A percentile compares a stretch with the other conserved stretches of the same genome.
These are phyloP conservation scores for Boletus sp. DNA, from an alignment of 1,284 basidiomycete genomes.

Conservation along the genomic window DNA sequence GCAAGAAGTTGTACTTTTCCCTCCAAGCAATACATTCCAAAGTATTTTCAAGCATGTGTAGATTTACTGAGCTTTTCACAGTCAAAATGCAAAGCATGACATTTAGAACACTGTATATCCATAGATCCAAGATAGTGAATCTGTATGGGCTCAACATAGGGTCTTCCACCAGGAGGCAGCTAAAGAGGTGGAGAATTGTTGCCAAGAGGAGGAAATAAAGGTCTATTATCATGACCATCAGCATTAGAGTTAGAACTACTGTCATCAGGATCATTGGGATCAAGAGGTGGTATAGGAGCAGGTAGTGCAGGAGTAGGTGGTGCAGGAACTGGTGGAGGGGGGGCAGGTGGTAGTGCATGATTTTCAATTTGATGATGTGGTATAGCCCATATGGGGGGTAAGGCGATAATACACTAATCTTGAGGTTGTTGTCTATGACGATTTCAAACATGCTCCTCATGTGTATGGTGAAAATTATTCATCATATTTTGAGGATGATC, in stretches of 20 bases:
- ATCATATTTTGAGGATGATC: too few species aligned
- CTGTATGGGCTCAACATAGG: conserved; percentile 11
- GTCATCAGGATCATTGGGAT: background rate
- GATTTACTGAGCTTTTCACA: conserved; percentile 22
- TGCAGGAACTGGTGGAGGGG: too few species aligned
- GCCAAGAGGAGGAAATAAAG: background rate
- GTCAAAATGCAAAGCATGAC: conserved; percentile 28
- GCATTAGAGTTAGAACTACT: background rate
- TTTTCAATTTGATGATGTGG: too few species aligned
- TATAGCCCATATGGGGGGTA: too few species aligned
- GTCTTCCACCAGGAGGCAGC: conserved; percentile 9
- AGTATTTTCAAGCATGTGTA: background rate
- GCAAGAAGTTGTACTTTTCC: conserved; percentile 31
- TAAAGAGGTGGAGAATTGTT: background rate
- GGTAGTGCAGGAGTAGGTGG: too few species aligned
- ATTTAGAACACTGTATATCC: conserved; percentile 26
- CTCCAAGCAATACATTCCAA: conserved; percentile 35
- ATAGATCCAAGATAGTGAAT: conserved; percentile 21
- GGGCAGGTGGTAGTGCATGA: too few species aligned
- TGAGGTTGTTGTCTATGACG: too few species aligned
- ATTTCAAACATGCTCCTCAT: too few species aligned
- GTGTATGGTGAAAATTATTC: too few species aligned
- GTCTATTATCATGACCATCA: too few species aligned
- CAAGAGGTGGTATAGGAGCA: too few species aligned
- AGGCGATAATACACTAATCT: too few species aligned